Conservation (phyloP, 139 green algal species). For the Chlorella ohadii region DNA sequence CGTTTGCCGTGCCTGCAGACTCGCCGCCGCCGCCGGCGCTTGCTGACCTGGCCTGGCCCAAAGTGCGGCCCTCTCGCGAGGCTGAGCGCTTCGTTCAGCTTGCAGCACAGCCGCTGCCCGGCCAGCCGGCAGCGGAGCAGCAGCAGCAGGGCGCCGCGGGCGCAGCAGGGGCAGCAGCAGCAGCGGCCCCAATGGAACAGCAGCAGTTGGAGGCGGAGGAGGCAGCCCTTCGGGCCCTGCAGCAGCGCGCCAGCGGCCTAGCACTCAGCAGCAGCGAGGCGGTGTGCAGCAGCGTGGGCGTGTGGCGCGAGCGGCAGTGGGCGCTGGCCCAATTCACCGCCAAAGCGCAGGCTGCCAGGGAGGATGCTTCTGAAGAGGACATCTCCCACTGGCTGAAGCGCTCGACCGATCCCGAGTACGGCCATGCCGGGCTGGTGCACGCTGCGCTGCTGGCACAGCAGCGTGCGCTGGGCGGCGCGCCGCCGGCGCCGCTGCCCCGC, state of each 20-base stretch:
- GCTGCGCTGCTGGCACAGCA: neutral
- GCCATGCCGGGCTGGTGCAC: neutral
- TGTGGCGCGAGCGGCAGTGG: neutral
- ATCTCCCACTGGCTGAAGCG: neutral
- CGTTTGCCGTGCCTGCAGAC: too few relatives aligned
- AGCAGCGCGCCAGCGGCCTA: neutral
- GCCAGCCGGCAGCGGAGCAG: neutral
- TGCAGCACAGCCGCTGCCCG: neutral
- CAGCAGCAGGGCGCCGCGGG: neutral
- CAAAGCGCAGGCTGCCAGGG: neutral
- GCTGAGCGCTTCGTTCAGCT: neutral
- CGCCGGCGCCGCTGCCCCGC: conserved; percentile 3
- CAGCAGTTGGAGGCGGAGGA: neutral
- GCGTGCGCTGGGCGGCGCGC: neutral
- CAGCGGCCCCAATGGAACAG: neutral
- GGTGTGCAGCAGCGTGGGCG: neutral
- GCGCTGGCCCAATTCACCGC: neutral
- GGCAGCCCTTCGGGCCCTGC: neutral
- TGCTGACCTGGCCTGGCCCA: conserved; percentile 26
- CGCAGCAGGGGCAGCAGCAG: neutral
- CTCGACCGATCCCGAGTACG: neutral
- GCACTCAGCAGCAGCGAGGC: neutral
- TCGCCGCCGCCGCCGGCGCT: neutral
- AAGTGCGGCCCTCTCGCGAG: neutral
- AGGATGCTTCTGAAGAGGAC: neutral